phyloP scores from a whole-genome alignment of 2,329 filamentous ascomycete species.

The Aspergillus sp. region DNA sequence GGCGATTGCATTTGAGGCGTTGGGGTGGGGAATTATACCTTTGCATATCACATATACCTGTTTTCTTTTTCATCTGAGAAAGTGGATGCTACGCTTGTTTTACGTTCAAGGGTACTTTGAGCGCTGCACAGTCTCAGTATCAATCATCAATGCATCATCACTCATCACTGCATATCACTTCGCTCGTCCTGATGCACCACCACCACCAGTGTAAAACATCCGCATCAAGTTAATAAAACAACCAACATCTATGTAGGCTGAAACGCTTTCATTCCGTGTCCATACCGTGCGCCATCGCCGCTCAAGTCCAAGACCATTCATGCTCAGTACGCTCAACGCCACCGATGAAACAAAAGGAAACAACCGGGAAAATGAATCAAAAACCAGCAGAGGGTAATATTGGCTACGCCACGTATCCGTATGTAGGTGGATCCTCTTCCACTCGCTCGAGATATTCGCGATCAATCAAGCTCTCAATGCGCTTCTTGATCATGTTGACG shows the following conservation, averaged over 20 bases:
- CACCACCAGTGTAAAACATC: neutral
- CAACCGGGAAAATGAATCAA: neutral
- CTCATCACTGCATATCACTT: neutral
- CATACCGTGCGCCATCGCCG: conserved; percentile 23
- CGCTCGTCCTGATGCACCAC: too few species aligned
- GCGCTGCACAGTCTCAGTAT: neutral
- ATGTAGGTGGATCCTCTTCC: conserved; percentile 47
- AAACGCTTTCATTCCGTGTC: neutral
- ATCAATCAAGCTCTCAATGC: conserved; percentile 57
- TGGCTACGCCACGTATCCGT: conserved; percentile 47
- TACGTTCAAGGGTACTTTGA: too few species aligned
- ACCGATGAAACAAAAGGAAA: neutral
- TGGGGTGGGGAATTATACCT: neutral
- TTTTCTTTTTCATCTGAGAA: too few species aligned
- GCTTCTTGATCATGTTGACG: conserved; percentile 55
- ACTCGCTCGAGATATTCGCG: conserved; percentile 55
- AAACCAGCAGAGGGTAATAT: neutral
- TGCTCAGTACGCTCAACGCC: neutral
- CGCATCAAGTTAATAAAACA: neutral
- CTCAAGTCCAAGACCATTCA: conserved; percentile 23
- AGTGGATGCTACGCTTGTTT: too few species aligned
- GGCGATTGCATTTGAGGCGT: neutral
- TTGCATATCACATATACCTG: too few species aligned
- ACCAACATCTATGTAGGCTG: conserved; percentile 12
- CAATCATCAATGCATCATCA: neutral